Conservation (phyloP, 371 early-diverging fungal species). For the Rhizopus sp. region DNA sequence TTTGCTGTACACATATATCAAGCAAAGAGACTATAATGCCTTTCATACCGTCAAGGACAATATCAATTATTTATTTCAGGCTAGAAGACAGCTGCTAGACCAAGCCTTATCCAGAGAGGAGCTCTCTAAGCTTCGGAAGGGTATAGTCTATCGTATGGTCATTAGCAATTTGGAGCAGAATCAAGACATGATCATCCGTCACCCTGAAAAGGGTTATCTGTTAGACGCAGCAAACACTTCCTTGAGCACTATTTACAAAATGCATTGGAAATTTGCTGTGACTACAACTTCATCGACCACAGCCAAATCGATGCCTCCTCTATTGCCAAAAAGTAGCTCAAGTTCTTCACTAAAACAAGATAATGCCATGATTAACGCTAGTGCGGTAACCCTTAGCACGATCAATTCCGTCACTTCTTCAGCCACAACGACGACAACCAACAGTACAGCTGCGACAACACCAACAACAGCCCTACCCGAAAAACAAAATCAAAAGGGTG, state of each 20-base stretch:
- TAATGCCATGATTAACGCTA: not conserved
- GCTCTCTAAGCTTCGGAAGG: constrained; percentile 53
- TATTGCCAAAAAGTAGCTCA: constrained; percentile 1
- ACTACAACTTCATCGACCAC: not conserved
- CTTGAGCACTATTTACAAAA: constrained; percentile 57
- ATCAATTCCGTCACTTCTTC: not conserved
- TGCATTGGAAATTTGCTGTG: constrained; percentile 55
- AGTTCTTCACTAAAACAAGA: constrained; percentile 3
- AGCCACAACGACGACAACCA: not conserved
- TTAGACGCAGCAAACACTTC: constrained; percentile 60
- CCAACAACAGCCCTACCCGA: not conserved
- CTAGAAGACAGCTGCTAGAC: constrained; percentile 68
- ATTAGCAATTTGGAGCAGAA: constrained; percentile 58
- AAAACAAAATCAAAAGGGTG: constrained; percentile 24
- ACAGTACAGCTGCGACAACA: not conserved
- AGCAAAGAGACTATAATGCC: constrained; percentile 55
- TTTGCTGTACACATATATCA: constrained; percentile 55
- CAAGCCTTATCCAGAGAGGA: constrained; percentile 68
- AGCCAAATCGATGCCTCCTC: not conserved
- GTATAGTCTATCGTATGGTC: constrained; percentile 62
- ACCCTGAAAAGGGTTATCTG: constrained; percentile 65
- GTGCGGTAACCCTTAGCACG: not conserved
- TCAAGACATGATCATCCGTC: constrained; percentile 62
- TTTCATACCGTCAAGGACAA: constrained; percentile 58
- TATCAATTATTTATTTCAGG: constrained; percentile 64